Evolutionary conservation across 495 filamentous ascomycete genomes (phyloP), one percentile per base, ranked within the genome.

Genomic region (Articulospora tetracladia): DNA sequence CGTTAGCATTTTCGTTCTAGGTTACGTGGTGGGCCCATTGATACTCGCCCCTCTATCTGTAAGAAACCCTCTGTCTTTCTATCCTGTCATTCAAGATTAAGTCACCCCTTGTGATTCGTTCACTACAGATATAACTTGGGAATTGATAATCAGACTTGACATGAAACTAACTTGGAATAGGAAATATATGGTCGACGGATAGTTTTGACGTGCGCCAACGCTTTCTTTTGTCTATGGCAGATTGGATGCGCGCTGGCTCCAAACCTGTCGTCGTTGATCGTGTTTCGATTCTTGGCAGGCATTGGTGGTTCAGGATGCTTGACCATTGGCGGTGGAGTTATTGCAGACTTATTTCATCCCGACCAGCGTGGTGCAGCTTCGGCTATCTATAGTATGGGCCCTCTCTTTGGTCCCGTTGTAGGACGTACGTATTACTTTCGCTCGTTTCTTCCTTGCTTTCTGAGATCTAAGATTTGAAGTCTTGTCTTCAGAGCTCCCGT

Each of bases 121-220:
- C 8, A 3, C 39, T 44, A 32, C 30, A 3, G 39, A 3, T 15
- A 44, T 19, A 12, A 44, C 3, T 19, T 17, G n/a, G n/a, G 11
- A 11, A 12, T 44, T 44, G 39, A 7, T 3, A 11, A 8, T 17
- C 10, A 44, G 10, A 44, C 8, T 44, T n/a, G 39, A n/a, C n/a
- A n/a, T n/a, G n/a, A n/a, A n/a, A 44, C 39, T 44, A n/a, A 44
- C 39, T 44, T 19, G 8, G 17, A 19, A 44, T 17, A 44, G 39
- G 89, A 94, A 69, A 84, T 92, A 17, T 91, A 89, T 60, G 90
- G 90, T 0, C 79, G 90, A 2, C 72, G 80, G 0, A 74, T 77
- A 6, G 79, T 92, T 12, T 72, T 91, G 23, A 83, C 83, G 25
- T 68, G 75, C 1, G 72, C 84, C 8, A 91, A 91, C 57, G 52